A percentile compares a stretch with the other conserved stretches of the same genome.
These are phyloP conservation scores for Gracilariopsis chorda DNA, from an alignment of 23 red algal genomes.

Conservation along the genomic window DNA sequence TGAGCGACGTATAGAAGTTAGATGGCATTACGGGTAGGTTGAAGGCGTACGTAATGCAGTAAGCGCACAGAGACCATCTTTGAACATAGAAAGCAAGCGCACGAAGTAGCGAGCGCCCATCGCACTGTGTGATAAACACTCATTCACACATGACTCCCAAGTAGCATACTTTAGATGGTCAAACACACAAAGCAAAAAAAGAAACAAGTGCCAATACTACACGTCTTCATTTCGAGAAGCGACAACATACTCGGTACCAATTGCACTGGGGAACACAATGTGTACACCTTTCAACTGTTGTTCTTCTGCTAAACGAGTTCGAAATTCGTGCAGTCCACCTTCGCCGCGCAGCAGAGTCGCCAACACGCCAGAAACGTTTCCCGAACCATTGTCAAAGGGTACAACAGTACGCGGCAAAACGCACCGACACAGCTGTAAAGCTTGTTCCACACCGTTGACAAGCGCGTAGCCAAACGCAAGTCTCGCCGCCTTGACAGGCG, in stretches of 20 bases:
- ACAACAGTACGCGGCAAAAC: neutral
- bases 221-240: too few species aligned
- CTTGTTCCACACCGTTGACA: slow-evolving; percentile 25
- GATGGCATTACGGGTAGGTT: too few species aligned
- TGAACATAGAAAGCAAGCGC: too few species aligned
- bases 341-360: neutral
- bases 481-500: neutral
- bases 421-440: neutral
- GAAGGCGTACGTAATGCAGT: too few species aligned
- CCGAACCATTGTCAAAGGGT: slow-evolving; percentile 27
- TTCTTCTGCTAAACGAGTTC: neutral
- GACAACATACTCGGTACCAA: neutral
- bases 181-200: too few species aligned
- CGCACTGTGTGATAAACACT: too few species aligned
- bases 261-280: neutral
- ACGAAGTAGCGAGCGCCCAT: too few species aligned
- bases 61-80: too few species aligned
- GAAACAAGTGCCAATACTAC: too few species aligned
- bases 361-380: neutral
- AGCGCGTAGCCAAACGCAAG: neutral
- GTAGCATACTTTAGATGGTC: too few species aligned
- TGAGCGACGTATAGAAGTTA: neutral
- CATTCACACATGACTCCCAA: too few species aligned
- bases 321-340: neutral
- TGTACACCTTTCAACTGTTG: neutral